Conservation (phyloP, 306 rosid genomes). For the Castanopsis chinensis region DNA sequence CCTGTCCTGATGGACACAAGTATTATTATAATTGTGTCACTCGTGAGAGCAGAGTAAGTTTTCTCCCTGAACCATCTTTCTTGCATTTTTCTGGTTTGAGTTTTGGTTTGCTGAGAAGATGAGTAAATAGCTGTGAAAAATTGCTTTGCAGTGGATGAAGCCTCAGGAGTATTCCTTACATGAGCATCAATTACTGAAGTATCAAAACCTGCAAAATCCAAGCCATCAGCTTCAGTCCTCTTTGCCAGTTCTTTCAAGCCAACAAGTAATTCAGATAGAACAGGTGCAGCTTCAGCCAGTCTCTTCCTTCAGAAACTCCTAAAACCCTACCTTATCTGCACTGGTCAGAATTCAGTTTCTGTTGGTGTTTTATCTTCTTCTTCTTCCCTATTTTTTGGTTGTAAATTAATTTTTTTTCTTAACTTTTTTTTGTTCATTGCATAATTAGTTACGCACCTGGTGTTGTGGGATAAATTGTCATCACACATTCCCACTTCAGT, state of each 20-base stretch:
- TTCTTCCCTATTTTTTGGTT: no score
- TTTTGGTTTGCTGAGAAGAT: constrained; percentile 14
- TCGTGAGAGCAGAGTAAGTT: constrained; percentile 78
- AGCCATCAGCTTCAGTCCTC: constrained; percentile 32
- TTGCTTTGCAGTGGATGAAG: constrained; percentile 75
- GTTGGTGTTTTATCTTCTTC: neutral
- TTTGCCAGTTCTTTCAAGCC: constrained; percentile 36
- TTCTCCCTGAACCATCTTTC: constrained; percentile 28
- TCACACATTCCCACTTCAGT: neutral
- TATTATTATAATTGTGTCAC: constrained; percentile 79
- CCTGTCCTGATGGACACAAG: constrained; percentile 77
- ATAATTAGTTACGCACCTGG: neutral
- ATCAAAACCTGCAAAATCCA: constrained; percentile 40
- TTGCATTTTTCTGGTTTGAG: constrained; percentile 12
- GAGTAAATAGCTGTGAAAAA: constrained; percentile 28
- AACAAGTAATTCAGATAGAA: constrained; percentile 36
- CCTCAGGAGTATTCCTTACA: constrained; percentile 67
- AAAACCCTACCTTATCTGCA: constrained; percentile 24
- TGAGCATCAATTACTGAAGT: constrained; percentile 56
- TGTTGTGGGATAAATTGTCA: neutral
- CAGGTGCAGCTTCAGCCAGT: constrained; percentile 40
- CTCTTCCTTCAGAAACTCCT: constrained; percentile 26
- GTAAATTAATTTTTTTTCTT: neutral
- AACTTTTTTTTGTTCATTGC: neutral
- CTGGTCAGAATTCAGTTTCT: constrained; percentile 12